Evolutionary conservation across 1,284 basidiomycete species (phyloP), one percentile per base, ranked within the genome.

Genomic region (Fomitopsis pinicola): DNA sequence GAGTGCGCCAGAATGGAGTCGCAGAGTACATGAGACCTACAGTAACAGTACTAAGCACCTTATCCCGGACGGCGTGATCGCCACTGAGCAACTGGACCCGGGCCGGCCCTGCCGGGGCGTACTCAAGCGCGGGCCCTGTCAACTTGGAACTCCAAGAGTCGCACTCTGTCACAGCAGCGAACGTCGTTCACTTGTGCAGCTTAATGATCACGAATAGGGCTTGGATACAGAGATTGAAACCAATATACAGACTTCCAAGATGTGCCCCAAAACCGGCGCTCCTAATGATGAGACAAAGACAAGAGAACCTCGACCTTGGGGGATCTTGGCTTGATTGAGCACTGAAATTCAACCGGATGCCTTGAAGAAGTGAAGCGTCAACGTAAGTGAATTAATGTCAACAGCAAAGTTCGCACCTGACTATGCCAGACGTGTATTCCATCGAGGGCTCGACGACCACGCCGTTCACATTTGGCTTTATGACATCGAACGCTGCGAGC

Each of bases 261-360:
- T 26, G 14, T 14, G 19, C 22, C 12, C 22, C 5, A 17, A 19
- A 45, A 7, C 26, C 7, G n/a, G 5, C 5, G 12, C 10, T 5
- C 1, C 19, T 5, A n/a, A n/a, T n/a, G n/a, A n/a, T 8, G 38
- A 2, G 38, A 15, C 38, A 66, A 17, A 54, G 30, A 48, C 45
- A 68, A 59, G 19, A 69, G 53, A 17, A 65, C 65, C n/a, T 62
- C 57, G 26, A 64, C 68, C 42, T 66, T 66, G 8, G 60, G 57
- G 8, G 66, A 69, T 12, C 73, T 64, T 9, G 72, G 72, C 19
- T 62, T 68, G 45, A 76, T 69, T 40, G 63, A 58, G 61, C 72
- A 76, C 42, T 66, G 62, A 63, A 75, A 76, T 5, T 72, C 72
- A 42, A 58, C 60, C 5, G 73, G 72, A 55, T 73, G 72, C 57